These are phyloP conservation scores for Spizellomyces sp. DNA, from an alignment of 192 early-diverging fungal species.

Conservation along the genomic window DNA sequence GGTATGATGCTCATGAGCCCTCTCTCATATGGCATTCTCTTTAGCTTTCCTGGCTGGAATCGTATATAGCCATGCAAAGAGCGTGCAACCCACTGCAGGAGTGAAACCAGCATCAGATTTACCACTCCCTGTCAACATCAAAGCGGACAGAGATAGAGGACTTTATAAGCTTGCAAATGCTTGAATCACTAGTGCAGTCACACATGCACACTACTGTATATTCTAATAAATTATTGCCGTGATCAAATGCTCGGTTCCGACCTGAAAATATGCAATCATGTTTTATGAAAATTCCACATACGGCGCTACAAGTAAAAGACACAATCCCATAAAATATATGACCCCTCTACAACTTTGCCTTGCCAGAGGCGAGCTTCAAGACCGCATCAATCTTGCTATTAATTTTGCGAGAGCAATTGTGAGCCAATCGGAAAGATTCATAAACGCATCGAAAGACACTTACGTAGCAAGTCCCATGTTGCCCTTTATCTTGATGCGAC, in stretches of 20 bases:
- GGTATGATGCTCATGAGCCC: background rate
- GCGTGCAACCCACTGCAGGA: constrained; percentile 20
- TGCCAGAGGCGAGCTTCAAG: constrained; percentile 17
- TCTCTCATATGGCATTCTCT: background rate
- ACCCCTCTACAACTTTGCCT: constrained; percentile 8
- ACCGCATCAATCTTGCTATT: constrained; percentile 25
- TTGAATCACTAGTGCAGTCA: no score
- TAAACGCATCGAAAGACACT: background rate
- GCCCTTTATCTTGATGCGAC: constrained; percentile 82
- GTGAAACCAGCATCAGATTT: constrained; percentile 2
- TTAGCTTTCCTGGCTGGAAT: constrained; percentile 35
- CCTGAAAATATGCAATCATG: no score
- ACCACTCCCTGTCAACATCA: background rate
- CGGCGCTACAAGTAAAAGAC: background rate
- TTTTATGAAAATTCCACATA: background rate
- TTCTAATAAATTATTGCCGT: no score
- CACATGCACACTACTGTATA: no score
- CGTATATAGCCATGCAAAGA: constrained; percentile 36
- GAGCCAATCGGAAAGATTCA: no score
- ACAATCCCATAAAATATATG: background rate
- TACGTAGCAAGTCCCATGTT: constrained; percentile 51
- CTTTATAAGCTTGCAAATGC: no score
- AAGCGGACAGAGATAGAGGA: no score
- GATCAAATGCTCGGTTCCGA: no score
- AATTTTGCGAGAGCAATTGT: background rate